Evolutionary conservation across 176 grass and related monocot species (phyloP).

Genomic region (Eleusine coracana): DNA sequence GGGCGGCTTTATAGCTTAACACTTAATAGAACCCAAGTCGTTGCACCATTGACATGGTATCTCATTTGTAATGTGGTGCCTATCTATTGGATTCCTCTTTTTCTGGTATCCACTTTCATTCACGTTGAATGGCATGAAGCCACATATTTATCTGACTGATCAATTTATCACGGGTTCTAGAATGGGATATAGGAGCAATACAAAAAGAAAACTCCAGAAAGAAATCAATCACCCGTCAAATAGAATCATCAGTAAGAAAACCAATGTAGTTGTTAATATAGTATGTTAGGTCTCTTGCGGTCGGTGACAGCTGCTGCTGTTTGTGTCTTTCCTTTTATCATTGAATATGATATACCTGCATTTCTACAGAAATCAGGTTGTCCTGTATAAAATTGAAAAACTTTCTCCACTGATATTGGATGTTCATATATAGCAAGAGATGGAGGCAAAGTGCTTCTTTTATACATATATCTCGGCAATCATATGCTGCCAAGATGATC

Average conservation of each 20-base stretch:
- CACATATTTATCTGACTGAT: constrained; percentile 4
- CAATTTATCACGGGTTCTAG: background rate
- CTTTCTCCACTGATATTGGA: background rate
- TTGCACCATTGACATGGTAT: background rate
- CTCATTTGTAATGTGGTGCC: background rate
- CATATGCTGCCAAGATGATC: background rate
- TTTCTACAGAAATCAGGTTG: background rate
- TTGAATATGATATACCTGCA: background rate
- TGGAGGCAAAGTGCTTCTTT: background rate
- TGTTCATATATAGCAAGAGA: background rate
- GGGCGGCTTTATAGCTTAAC: no score
- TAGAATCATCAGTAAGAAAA: background rate
- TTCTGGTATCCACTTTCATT: constrained; percentile 8
- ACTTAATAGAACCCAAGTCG: constrained; percentile 2
- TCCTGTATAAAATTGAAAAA: background rate
- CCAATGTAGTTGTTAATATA: background rate
- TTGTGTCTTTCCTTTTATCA: background rate
- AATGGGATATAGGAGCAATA: constrained; percentile 8
- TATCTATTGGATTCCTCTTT: background rate
- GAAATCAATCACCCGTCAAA: background rate
- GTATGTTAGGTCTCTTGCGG: background rate
- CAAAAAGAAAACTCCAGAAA: background rate
- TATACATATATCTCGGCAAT: background rate
- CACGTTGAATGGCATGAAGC: background rate
- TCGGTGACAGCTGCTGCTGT: background rate